phyloP scores from a whole-genome alignment of 441 rosid species.

The Theobroma grandiflorum region DNA sequence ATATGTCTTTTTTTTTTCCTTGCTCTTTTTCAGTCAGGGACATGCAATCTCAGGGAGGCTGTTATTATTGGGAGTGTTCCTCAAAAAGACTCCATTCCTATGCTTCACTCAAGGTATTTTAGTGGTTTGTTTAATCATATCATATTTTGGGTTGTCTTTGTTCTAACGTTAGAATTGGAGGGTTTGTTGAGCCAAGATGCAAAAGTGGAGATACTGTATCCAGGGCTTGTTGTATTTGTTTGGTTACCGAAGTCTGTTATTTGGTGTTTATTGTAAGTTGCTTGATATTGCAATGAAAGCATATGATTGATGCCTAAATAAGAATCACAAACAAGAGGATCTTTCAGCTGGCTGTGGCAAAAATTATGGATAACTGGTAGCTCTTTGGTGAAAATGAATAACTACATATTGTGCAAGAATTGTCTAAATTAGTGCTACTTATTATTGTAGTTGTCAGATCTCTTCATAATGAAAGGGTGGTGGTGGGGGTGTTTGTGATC shows the following conservation, averaged over 20 bases:
- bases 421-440: background rate
- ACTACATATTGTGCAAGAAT: background rate
- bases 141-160: background rate
- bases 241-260: background rate
- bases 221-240: background rate
- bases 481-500: background rate
- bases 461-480: background rate
- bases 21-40: constrained; percentile 72
- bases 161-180: background rate
- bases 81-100: constrained; percentile 79
- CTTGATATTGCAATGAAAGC: background rate
- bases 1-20: background rate
- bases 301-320: background rate
- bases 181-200: background rate
- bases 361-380: background rate
- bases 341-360: background rate
- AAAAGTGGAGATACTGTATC: background rate
- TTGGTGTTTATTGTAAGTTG: background rate
- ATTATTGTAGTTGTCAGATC: background rate
- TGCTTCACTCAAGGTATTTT: constrained; percentile 78
- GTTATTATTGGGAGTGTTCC: constrained; percentile 89
- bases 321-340: background rate
- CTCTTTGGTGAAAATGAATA: background rate
- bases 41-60: constrained; percentile 93
- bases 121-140: constrained; percentile 1